phyloP scores from a whole-genome alignment of 176 grass and related monocot species.

The Eleusine indica region DNA sequence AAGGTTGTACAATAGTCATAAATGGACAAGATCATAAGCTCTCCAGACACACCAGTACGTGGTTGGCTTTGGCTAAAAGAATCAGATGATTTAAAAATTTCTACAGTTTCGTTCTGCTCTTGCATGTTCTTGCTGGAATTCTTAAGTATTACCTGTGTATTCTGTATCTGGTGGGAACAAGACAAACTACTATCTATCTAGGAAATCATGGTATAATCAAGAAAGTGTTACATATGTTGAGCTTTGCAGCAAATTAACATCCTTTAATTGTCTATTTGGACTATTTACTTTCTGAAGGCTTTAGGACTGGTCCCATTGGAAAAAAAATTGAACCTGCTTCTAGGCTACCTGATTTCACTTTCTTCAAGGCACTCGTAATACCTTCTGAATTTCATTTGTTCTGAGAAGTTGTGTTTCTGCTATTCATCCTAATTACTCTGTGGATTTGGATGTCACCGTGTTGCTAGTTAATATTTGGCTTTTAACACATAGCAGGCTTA shows the following conservation, averaged over 20 bases:
- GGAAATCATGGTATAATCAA: neutral
- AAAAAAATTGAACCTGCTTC: neutral
- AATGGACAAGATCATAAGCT: neutral
- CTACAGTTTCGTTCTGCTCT: neutral
- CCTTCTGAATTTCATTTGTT: neutral
- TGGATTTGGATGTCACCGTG: neutral
- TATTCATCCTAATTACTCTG: neutral
- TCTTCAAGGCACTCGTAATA: neutral
- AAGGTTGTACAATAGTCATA: neutral
- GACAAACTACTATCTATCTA: neutral
- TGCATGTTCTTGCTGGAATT: neutral
- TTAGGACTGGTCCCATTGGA: neutral
- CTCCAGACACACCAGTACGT: neutral
- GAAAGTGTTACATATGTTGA: neutral
- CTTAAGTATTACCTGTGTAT: neutral
- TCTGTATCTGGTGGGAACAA: neutral
- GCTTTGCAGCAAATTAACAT: neutral
- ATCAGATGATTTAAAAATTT: neutral
- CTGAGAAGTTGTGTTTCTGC: neutral
- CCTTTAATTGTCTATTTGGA: neutral
- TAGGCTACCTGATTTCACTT: neutral
- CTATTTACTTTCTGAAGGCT: neutral
- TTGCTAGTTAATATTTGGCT: neutral
- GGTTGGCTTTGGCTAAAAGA: neutral
- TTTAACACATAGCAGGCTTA: neutral